phyloP scores from a whole-genome alignment of 768 basidiomycete species.

The Tulasnella sp. region DNA sequence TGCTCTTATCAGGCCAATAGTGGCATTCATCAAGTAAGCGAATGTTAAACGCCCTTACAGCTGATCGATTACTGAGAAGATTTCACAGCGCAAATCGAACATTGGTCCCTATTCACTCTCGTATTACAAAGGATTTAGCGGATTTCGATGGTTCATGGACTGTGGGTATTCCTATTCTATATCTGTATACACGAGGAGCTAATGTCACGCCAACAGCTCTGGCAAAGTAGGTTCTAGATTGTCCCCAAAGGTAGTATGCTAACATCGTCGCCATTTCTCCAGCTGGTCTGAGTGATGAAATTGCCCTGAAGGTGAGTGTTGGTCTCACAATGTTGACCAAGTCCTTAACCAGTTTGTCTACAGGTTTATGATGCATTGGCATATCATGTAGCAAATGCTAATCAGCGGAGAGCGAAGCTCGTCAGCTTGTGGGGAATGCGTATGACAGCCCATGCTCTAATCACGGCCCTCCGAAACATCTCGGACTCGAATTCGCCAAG shows the following conservation, averaged over 20 bases:
- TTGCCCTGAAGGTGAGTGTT: constrained; percentile 59
- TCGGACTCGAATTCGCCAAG: constrained; percentile 35
- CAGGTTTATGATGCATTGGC: constrained; percentile 87
- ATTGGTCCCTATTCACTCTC: constrained; percentile 84
- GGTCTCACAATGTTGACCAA: background rate
- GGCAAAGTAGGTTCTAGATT: constrained; percentile 57
- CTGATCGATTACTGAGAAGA: background rate
- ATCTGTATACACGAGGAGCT: constrained; percentile 11
- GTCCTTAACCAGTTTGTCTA: background rate
- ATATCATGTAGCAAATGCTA: constrained; percentile 82
- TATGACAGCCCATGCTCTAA: constrained; percentile 77
- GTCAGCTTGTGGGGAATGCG: constrained; percentile 93
- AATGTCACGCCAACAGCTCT: too few species aligned
- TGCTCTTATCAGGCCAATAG: constrained; percentile 87
- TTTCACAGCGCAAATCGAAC: constrained; percentile 73
- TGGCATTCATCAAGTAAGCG: constrained; percentile 92
- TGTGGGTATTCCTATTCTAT: constrained; percentile 35
- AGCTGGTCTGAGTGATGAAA: constrained; percentile 88
- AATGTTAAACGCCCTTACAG: background rate
- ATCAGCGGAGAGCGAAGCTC: constrained; percentile 76
- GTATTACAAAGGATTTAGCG: constrained; percentile 63
- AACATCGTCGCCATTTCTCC: constrained; percentile 16
- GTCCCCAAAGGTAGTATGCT: constrained; percentile 1
- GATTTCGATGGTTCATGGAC: constrained; percentile 98
- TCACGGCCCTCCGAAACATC: constrained; percentile 60